Evolutionary conservation across 805 yeast genomes (phyloP), one percentile per base, ranked within the genome.

Genomic region (Hanseniaspora clermontiae): DNA sequence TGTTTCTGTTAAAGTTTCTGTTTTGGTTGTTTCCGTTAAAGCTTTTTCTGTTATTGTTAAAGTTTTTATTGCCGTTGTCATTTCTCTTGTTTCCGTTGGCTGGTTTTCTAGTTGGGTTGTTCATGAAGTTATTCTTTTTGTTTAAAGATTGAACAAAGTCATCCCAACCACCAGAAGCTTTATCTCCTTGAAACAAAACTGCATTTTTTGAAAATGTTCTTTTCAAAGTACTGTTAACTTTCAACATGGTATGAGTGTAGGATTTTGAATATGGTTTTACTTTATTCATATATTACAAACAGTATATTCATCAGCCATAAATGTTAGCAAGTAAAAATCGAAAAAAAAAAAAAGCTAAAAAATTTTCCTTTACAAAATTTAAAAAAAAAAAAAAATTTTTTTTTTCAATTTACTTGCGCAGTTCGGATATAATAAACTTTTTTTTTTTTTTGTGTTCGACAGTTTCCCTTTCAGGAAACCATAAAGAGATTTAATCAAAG

Each of bases 81-180:
- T 20, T 53, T 37, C 17, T 36, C 20, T 32, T 53, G 39, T 31
- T 37, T 12, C 20, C 34, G 5, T 45, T 29, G 6, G n/a, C 31
- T 14, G 20, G 20, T 15, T 15, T 36, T 24, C 15, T 43, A 20
- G 27, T 51, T 36, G 14, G 43, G n/a, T 9, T 43, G 17, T 50
- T 43, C 10, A 27, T 36, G 12, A 11, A 5, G 27, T 27, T 20
- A 24, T 53, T 53, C 48, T 46, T 46, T 1, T 36, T 17, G n/a
- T 53, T 46, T n/a, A 53, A 53, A 32, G 57, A 38, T 4, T 34
- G 36, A 11, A 53, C 43, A 39, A 53, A 53, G 19, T 39, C 36
- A 38, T 46, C 49, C 57, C 57, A 53, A 11, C 19, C 47, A 53
- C 27, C 27, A 14, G n/a, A 5, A 8, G 31, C 5, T 39, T 51